phyloP scores from a whole-genome alignment of 768 basidiomycete species.

The Tulasnella sp. region DNA sequence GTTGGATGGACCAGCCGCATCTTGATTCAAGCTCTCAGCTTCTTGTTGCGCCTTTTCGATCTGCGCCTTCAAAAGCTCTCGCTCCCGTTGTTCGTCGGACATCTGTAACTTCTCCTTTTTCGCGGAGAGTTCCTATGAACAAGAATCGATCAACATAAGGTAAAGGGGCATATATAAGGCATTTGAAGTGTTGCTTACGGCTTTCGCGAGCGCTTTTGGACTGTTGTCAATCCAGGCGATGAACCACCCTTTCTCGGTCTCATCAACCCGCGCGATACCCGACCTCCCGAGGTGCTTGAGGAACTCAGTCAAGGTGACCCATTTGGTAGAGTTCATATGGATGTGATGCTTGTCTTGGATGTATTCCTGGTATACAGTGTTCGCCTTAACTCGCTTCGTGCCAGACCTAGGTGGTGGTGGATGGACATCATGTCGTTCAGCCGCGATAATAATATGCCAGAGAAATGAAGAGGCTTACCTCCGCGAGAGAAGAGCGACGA shows the following conservation, averaged over 20 bases:
- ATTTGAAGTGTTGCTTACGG: slow-evolving; percentile 35
- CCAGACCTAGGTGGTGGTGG: too few species aligned
- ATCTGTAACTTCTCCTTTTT: slow-evolving; percentile 88
- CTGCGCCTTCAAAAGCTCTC: slow-evolving; percentile 80
- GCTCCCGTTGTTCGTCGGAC: slow-evolving; percentile 92
- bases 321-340: slow-evolving; percentile 97
- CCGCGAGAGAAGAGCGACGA: slow-evolving; percentile 80
- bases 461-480: slow-evolving; percentile 35
- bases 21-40: slow-evolving; percentile 6
- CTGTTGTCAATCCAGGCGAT: slow-evolving; percentile 95
- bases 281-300: slow-evolving; percentile 75
- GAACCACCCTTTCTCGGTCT: slow-evolving; percentile 98
- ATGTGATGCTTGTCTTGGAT: slow-evolving; percentile 88
- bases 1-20: slow-evolving; percentile 19
- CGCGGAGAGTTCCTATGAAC: slow-evolving; percentile 57
- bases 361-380: slow-evolving; percentile 95
- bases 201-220: slow-evolving; percentile 86
- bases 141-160: slow-evolving; percentile 9
- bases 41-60: slow-evolving; percentile 68
- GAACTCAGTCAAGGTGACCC: slow-evolving; percentile 97
- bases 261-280: slow-evolving; percentile 86
- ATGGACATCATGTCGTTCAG: not conserved
- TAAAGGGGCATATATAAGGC: not conserved
- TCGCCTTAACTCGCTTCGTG: slow-evolving; percentile 84
- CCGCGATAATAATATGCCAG: not conserved